Base-by-base conservation (phyloP, 192 early-diverging fungal species). In the Cladochytrium replicatum region DNA sequence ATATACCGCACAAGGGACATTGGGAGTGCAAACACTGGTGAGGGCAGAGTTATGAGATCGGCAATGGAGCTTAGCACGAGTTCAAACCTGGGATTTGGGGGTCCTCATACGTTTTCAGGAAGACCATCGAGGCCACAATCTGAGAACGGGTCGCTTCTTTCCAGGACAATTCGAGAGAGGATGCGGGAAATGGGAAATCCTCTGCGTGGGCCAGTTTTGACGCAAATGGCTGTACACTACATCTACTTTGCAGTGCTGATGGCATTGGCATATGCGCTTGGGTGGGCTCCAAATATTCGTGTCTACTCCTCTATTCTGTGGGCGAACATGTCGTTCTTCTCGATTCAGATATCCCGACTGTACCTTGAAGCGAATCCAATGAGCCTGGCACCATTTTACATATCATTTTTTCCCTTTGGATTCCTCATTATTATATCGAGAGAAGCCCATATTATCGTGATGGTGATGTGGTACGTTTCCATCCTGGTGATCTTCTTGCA, bases 401-500 rank as follows among this genome's bases (percentile, higher is more conserved):
- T 62, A 3, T 69, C 67, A 0, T 22, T 69, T 22, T 3, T 57
- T 1, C 67, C 67, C 9, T 67, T 69, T 22, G 43, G 9, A 11
- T 27, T 50, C 34, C 23, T 67, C 11, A 57, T 56, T 9, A 44
- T 66, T 27, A 66, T 69, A 26, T 67, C 67, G 4, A 48, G 67
- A 6, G 63, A 69, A 32, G 52, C 55, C 1, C 67, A 69, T 43
- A 41, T 55, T 40, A 41, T 69, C 9, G 59, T 44, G 8, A 63
- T 66, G 46, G 46, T 66, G 32, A 45, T 69, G 9, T 69, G 67
- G 67, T 69, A 61, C 42, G 43, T 58, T n/a, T 52, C 57, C 26
- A 62, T 69, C 48, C 34, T 69, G 28, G 32, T 67, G 11, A 57
- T 69, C 27, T 69, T 50, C 43, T 45, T 69, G 29, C 67, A 69